A percentile compares a stretch with the other conserved stretches of the same genome.
Conservation (phyloP, 192 early-diverging fungal species). For the Spizellomyces sp. region DNA sequence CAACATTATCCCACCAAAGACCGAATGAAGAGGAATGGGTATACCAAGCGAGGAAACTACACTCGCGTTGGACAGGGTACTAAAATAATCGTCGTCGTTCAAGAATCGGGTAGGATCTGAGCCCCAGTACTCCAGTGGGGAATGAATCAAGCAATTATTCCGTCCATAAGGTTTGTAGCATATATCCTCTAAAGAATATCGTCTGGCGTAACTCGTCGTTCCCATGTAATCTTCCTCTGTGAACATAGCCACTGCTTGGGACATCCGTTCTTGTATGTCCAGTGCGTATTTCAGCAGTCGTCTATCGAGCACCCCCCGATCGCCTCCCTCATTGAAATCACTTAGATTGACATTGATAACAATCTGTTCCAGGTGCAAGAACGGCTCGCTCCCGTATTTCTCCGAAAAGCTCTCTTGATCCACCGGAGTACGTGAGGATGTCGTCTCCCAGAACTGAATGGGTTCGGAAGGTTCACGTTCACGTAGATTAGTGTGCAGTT, state of each 20-base stretch:
- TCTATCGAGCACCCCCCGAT: constrained; percentile 12
- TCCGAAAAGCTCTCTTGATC: constrained; percentile 26
- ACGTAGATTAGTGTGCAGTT: constrained; percentile 32
- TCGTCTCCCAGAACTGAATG: constrained; percentile 43
- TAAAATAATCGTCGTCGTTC: constrained; percentile 33
- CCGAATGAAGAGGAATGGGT: constrained; percentile 39
- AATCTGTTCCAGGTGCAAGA: constrained; percentile 43
- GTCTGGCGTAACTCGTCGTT: background rate
- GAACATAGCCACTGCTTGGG: constrained; percentile 12
- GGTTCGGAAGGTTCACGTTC: constrained; percentile 21
- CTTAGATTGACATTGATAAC: constrained; percentile 30
- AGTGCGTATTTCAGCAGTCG: constrained; percentile 26
- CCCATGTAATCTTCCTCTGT: constrained; percentile 24
- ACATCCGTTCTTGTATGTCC: constrained; percentile 35
- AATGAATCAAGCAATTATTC: constrained; percentile 58
- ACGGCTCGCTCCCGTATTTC: constrained; percentile 31
- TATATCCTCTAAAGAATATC: constrained; percentile 20
- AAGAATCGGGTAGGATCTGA: constrained; percentile 15
- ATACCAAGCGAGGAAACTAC: constrained; percentile 38
- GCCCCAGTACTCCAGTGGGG: constrained; percentile 56
- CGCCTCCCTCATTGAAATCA: background rate
- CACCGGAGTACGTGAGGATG: constrained; percentile 37
- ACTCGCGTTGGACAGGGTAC: constrained; percentile 34
- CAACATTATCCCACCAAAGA: constrained; percentile 36
- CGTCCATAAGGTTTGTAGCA: constrained; percentile 28